Evolutionary conservation across 495 filamentous ascomycete species (phyloP), one percentile per base, ranked within the genome.

Genomic region (Neurospora pannonica): DNA sequence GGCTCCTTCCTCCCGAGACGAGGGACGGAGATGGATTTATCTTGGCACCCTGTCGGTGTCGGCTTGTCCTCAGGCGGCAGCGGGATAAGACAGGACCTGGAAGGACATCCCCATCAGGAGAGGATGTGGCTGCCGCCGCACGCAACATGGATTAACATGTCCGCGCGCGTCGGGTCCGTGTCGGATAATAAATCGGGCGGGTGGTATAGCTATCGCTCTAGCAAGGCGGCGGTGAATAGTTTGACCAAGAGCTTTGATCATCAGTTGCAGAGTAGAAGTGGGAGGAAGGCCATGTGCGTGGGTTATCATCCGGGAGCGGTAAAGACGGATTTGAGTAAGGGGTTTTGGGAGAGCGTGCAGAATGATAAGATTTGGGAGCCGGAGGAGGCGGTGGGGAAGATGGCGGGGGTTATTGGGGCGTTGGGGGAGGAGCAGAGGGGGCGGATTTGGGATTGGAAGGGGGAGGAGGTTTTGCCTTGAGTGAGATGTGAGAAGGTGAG

Each of bases 301-400:
- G 87, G 85, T n/a, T 84, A 95, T 80, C 93, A 97, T 83, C 94
- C 93, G 5, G 93, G 94, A 2, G 96, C 92, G 10, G 93, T 97
- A 46, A 90, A 88, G 81, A 95, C 93, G 62, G 90, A 86, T 15
- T 83, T 97, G 76, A 93, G 90, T 70, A 86, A 82, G 76, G 91
- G 90, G 54, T 95, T 91, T 78, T 95, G 91, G 92, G 85, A 78
- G 0, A 86, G 77, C 70, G 87, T 88, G 78, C 84, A 78, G 54
- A 84, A 87, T 73, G 88, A 87, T 69, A 89, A 89, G 84, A 75
- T 95, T 72, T 90, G 92, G 75, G 86, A 84, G 15, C 82, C 89
- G 8, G 87, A 89, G 70, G 89, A 88, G 78, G 88, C 91, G 6
- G 92, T 88, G 3, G 85, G 85, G 78, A 84, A 83, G 73, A 82